phyloP scores from a whole-genome alignment of 345 rosid species.

The Citrus sp. region DNA sequence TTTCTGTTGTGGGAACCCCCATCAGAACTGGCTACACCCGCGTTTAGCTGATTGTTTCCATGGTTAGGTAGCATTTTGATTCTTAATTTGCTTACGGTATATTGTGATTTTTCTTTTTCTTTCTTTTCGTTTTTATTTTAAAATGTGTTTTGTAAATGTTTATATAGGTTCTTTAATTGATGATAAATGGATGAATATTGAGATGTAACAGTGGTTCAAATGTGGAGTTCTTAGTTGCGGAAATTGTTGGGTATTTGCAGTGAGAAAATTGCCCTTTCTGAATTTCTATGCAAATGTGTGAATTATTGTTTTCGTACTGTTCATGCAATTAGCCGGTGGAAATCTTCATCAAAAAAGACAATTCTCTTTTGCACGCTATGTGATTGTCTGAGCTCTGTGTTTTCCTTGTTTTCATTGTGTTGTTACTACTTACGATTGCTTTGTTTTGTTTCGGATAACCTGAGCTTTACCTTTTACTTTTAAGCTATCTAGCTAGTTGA shows the following conservation, averaged over 20 bases:
- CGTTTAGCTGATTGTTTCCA: slow-evolving; percentile 19
- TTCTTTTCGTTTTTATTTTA: too few species aligned
- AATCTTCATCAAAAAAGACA: background rate
- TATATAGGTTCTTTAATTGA: background rate
- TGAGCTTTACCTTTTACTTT: background rate
- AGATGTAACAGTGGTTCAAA: background rate
- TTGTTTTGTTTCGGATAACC: background rate
- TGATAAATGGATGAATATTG: background rate
- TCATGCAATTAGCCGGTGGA: background rate
- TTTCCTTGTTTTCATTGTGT: background rate
- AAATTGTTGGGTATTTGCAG: background rate
- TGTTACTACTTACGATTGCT: background rate
- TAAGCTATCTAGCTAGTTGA: background rate
- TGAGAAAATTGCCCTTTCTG: background rate
- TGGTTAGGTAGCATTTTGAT: background rate
- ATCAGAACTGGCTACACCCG: slow-evolving; percentile 32
- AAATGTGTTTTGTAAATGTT: slow-evolving; percentile 9
- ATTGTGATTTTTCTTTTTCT: background rate
- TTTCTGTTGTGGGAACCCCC: slow-evolving; percentile 53
- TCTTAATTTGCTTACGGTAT: slow-evolving; percentile 2
- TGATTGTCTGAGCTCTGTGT: background rate
- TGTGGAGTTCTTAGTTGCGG: background rate
- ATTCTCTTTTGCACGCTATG: background rate
- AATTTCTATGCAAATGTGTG: background rate
- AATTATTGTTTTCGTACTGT: background rate